phyloP scores from a whole-genome alignment of 2,329 filamentous ascomycete species.

The Sporothrix variecibatus region DNA sequence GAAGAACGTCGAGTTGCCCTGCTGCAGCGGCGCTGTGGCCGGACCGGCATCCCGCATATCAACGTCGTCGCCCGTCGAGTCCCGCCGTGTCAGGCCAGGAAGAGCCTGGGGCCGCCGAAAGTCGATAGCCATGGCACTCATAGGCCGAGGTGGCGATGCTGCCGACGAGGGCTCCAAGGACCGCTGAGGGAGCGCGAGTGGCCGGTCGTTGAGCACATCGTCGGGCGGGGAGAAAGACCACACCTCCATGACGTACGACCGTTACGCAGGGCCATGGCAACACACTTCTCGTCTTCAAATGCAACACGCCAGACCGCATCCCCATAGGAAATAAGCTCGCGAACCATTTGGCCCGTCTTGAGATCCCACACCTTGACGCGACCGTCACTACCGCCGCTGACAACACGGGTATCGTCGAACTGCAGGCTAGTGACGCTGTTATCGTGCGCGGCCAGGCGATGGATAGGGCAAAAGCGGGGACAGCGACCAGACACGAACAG shows the following conservation, averaged over 20 bases:
- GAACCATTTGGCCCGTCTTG: slow-evolving; percentile 84
- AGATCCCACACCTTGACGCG: slow-evolving; percentile 98
- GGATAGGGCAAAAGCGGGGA: slow-evolving; percentile 85
- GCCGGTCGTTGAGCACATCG: slow-evolving; percentile 59
- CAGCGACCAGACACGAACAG: slow-evolving; percentile 93
- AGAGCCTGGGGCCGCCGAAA: slow-evolving; percentile 42
- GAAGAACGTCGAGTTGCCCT: slow-evolving; percentile 53
- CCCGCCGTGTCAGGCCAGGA: slow-evolving; percentile 39
- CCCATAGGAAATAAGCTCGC: slow-evolving; percentile 86
- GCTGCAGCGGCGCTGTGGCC: slow-evolving; percentile 55
- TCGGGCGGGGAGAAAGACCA: slow-evolving; percentile 93
- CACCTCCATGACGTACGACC: slow-evolving; percentile 95
- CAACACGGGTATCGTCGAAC: slow-evolving; percentile 93
- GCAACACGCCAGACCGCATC: slow-evolving; percentile 98
- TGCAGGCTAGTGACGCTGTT: slow-evolving; percentile 98
- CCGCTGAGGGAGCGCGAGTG: slow-evolving; percentile 52
- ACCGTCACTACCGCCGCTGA: slow-evolving; percentile 95
- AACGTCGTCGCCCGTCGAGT: slow-evolving; percentile 48
- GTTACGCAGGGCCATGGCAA: slow-evolving; percentile 85
- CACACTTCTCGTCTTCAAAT: slow-evolving; percentile 97
- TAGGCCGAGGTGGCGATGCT: slow-evolving; percentile 48
- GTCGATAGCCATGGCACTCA: slow-evolving; percentile 54
- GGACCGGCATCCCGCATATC: slow-evolving; percentile 60
- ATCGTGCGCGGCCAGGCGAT: slow-evolving; percentile 92
- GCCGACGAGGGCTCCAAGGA: slow-evolving; percentile 43